These are phyloP conservation scores for Pyrenophora graminea DNA, from an alignment of 2,329 filamentous ascomycete species.

Conservation along the genomic window DNA sequence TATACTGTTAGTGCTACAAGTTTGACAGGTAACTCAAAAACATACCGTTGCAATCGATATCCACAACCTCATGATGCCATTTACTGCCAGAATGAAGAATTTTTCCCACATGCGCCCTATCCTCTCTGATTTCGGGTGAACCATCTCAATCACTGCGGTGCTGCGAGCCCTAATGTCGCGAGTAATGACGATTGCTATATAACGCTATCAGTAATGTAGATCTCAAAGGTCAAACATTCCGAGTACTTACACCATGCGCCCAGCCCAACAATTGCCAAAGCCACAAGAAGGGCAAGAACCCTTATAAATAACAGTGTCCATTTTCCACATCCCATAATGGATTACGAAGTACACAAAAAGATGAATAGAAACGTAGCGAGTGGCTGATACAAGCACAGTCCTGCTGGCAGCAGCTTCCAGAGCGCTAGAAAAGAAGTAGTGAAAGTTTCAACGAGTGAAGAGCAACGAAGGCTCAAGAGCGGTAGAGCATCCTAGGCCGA, in stretches of 20 bases:
- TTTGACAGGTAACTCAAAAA: not conserved
- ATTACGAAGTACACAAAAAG: not conserved
- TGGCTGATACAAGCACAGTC: constrained; percentile 21
- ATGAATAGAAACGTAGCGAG: constrained; percentile 7
- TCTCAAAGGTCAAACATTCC: not conserved
- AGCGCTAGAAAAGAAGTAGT: constrained; percentile 26
- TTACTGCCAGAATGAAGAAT: constrained; percentile 22
- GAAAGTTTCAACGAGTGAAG: constrained; percentile 12
- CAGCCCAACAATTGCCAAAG: constrained; percentile 27
- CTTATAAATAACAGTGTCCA: constrained; percentile 24
- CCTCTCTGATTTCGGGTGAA: constrained; percentile 10
- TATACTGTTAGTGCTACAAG: constrained; percentile 14
- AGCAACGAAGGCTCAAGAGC: constrained; percentile 6
- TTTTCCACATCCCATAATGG: constrained; percentile 24
- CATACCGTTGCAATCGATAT: constrained; percentile 33
- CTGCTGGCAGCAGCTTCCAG: constrained; percentile 35
- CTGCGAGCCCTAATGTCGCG: constrained; percentile 30
- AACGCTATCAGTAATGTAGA: not conserved
- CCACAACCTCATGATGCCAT: constrained; percentile 26
- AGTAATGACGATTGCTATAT: constrained; percentile 22
- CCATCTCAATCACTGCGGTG: constrained; percentile 15
- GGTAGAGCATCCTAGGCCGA: constrained; percentile 6
- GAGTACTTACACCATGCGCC: constrained; percentile 31
- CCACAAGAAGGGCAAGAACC: constrained; percentile 26
- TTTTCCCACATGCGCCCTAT: constrained; percentile 23